phyloP scores from a whole-genome alignment of 345 rosid genomes.

The Anacardium occidentale region DNA sequence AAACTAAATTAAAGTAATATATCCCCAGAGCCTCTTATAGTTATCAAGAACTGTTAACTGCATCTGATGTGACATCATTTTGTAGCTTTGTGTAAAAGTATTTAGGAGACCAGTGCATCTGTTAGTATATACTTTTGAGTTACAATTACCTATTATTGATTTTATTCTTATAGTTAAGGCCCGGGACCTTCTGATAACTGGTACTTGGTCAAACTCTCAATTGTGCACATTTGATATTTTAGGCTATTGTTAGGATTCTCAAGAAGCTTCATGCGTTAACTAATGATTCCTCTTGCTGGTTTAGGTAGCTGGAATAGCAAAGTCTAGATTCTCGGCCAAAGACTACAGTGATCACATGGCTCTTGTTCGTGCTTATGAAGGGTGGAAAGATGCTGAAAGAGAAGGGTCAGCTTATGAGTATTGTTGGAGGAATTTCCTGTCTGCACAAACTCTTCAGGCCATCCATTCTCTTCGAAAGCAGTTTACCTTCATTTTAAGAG shows the following conservation, averaged over 20 bases:
- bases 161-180: neutral
- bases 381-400: slow-evolving; percentile 97
- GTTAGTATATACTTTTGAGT: neutral
- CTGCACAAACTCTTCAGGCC: slow-evolving; percentile 94
- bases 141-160: neutral
- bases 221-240: neutral
- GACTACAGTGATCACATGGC: slow-evolving; percentile 99
- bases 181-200: neutral
- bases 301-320: slow-evolving; percentile 92
- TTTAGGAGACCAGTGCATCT: neutral
- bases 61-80: neutral
- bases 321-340: slow-evolving; percentile 93
- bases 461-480: slow-evolving; percentile 93
- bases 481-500: slow-evolving; percentile 78
- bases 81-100: neutral
- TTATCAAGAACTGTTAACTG: neutral
- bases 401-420: slow-evolving; percentile 94
- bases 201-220: neutral
- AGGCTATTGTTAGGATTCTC: slow-evolving; percentile 4
- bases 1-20: neutral
- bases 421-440: slow-evolving; percentile 97
- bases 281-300: slow-evolving; percentile 23
- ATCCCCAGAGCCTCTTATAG: neutral
- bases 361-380: slow-evolving; percentile 97
- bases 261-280: neutral